These are phyloP conservation scores for Scheffersomyces stambukii DNA, from an alignment of 1,139 yeast species.

Conservation along the genomic window DNA sequence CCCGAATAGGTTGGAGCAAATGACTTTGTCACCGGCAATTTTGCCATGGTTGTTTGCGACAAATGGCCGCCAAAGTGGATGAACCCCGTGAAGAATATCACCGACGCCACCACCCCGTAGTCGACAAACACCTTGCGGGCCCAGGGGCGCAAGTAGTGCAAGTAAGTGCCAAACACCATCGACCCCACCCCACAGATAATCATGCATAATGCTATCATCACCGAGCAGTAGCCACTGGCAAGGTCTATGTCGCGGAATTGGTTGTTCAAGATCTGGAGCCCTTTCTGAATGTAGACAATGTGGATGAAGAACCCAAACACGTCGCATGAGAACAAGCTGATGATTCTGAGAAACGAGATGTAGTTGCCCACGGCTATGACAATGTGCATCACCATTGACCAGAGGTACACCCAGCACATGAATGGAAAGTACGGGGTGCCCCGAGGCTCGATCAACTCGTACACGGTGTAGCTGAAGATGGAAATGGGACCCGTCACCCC, in stretches of 20 bases:
- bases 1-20: slow-evolving; percentile 64
- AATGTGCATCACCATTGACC: slow-evolving; percentile 85
- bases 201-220: slow-evolving; percentile 70
- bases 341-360: slow-evolving; percentile 65
- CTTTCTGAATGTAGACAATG: slow-evolving; percentile 86
- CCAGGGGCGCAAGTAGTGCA: slow-evolving; percentile 57
- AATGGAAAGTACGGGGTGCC: slow-evolving; percentile 81
- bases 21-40: slow-evolving; percentile 67
- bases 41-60: slow-evolving; percentile 45
- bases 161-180: slow-evolving; percentile 52
- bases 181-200: slow-evolving; percentile 69
- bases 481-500: slow-evolving; percentile 97
- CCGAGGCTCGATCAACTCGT: slow-evolving; percentile 63
- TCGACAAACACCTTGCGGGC: slow-evolving; percentile 73
- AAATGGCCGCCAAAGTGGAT: slow-evolving; percentile 84
- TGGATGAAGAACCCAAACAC: slow-evolving; percentile 91
- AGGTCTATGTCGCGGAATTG: slow-evolving; percentile 53
- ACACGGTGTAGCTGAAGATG: slow-evolving; percentile 88
- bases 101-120: slow-evolving; percentile 79
- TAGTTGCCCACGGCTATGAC: slow-evolving; percentile 67
- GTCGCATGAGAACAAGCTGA: slow-evolving; percentile 84
- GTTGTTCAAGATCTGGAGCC: slow-evolving; percentile 69
- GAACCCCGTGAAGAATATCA: slow-evolving; percentile 88
- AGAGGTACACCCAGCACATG: slow-evolving; percentile 92
- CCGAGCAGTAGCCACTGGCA: slow-evolving; percentile 71